Evolutionary conservation across 2,329 filamentous ascomycete species (phyloP).

Genomic region (Fusarium incarnatum): DNA sequence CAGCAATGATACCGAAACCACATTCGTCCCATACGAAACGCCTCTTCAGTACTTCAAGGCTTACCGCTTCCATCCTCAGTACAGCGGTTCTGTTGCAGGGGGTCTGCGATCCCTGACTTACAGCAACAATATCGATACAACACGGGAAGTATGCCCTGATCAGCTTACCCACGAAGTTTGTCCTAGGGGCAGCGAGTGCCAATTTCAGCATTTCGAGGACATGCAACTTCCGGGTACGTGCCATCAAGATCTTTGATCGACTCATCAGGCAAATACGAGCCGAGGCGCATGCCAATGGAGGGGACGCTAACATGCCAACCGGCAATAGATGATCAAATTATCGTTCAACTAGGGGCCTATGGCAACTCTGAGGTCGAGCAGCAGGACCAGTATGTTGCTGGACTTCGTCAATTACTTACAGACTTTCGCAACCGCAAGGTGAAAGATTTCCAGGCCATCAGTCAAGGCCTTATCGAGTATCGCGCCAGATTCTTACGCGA

Average conservation of each 20-base stretch:
- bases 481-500: conserved; percentile 74
- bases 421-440: conserved; percentile 69
- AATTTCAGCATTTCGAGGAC: conserved; percentile 78
- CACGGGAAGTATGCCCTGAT: conserved; percentile 79
- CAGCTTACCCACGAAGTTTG: conserved; percentile 79
- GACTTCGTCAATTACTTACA: conserved; percentile 70
- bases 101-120: conserved; percentile 93
- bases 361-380: conserved; percentile 72
- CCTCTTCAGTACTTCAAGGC: conserved; percentile 85
- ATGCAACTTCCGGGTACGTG: conserved; percentile 56
- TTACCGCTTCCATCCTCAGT: conserved; percentile 90
- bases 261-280: conserved; percentile 32
- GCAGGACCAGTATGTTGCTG: conserved; percentile 70
- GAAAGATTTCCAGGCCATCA: conserved; percentile 75
- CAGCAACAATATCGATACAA: conserved; percentile 87
- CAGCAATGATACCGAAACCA: conserved; percentile 22
- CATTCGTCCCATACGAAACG: conserved; percentile 77
- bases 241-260: conserved; percentile 28
- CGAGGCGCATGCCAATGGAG: conserved; percentile 47
- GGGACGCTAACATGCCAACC: conserved; percentile 60
- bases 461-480: conserved; percentile 74
- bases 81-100: conserved; percentile 73
- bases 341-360: conserved; percentile 76
- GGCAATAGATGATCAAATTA: conserved; percentile 75
- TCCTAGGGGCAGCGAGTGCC: conserved; percentile 75